Evolutionary conservation across 306 rosid species (phyloP).

Genomic region (Cucurbita maxima): DNA sequence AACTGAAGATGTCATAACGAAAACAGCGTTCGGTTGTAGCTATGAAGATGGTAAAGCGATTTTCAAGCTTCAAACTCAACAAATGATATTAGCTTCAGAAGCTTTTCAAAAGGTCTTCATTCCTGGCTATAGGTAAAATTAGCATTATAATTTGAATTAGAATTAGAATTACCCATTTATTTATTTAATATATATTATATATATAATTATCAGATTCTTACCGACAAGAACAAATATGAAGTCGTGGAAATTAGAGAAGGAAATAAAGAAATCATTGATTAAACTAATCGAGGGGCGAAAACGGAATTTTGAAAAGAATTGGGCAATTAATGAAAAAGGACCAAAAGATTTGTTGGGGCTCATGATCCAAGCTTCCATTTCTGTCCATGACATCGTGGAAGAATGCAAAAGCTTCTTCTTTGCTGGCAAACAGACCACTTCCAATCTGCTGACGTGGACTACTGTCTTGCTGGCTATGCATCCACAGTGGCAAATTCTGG

Average conservation of each 20-base stretch:
- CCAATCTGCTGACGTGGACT: constrained; percentile 98
- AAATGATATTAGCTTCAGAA: constrained; percentile 69
- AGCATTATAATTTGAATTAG: no score
- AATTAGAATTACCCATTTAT: no score
- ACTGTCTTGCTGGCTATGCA: constrained; percentile 91
- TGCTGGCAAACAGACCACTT: constrained; percentile 96
- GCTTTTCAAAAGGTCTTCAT: constrained; percentile 78
- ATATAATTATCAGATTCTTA: constrained; percentile 27
- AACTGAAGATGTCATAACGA: constrained; percentile 68
- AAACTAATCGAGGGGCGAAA: constrained; percentile 37
- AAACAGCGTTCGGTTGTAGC: constrained; percentile 76
- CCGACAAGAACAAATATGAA: constrained; percentile 67
- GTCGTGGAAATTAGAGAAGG: constrained; percentile 67
- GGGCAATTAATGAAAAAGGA: constrained; percentile 11
- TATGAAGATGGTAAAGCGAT: constrained; percentile 84
- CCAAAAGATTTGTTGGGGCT: constrained; percentile 67
- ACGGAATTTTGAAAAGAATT: constrained; percentile 1
- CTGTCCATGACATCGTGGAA: constrained; percentile 80
- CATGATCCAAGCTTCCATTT: constrained; percentile 58
- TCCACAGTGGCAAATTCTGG: constrained; percentile 83
- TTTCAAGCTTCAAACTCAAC: constrained; percentile 60
- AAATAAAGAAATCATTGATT: constrained; percentile 43
- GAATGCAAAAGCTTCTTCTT: constrained; percentile 98
- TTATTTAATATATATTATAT: no score
- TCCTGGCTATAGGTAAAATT: constrained; percentile 75